These are phyloP conservation scores for Cochlearia excelsa DNA, from an alignment of 345 rosid species.

Conservation along the genomic window DNA sequence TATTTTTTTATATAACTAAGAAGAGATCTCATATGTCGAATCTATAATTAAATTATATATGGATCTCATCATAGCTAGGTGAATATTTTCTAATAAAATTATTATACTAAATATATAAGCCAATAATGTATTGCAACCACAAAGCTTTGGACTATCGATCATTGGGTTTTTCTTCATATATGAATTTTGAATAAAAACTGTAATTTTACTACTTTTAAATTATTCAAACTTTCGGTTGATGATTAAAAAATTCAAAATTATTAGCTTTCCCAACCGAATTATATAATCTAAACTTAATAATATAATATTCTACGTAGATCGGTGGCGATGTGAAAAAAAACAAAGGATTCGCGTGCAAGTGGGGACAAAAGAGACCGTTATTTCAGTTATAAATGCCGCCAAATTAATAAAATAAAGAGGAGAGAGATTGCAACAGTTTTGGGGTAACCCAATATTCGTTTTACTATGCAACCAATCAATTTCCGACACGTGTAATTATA, in stretches of 20 bases:
- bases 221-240: too few relatives aligned
- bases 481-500: conserved; percentile 18
- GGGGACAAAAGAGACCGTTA: conserved; percentile 35
- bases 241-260: too few relatives aligned
- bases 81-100: too few relatives aligned
- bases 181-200: too few relatives aligned
- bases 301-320: too few relatives aligned
- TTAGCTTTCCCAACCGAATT: too few relatives aligned
- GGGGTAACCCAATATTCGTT: conserved; percentile 35
- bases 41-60: neutral
- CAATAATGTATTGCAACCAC: too few relatives aligned
- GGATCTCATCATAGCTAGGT: neutral
- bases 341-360: conserved; percentile 24
- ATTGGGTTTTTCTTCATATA: too few relatives aligned
- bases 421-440: conserved; percentile 34
- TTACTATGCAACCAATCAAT: conserved; percentile 27
- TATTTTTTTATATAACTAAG: neutral
- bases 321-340: neutral
- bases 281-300: too few relatives aligned
- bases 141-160: too few relatives aligned
- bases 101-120: too few relatives aligned
- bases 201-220: too few relatives aligned
- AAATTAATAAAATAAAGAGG: neutral
- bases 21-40: neutral
- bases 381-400: conserved; percentile 41